A percentile compares a stretch with the other conserved stretches of the same genome.
Conservation (phyloP, 345 rosid genomes). For the Stellera chamaejasme region DNA sequence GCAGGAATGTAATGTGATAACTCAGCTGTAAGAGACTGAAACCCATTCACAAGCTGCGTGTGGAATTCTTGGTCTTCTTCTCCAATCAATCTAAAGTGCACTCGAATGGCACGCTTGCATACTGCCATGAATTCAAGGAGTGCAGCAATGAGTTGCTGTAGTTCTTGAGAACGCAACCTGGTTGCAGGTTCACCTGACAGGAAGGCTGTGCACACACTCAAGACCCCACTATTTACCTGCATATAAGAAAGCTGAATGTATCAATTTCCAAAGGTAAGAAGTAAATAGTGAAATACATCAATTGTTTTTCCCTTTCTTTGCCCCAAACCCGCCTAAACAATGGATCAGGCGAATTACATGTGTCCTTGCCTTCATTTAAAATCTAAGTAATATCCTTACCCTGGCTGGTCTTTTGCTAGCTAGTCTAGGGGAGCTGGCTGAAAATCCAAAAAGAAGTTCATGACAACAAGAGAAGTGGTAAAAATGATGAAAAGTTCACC, state of each 20-base stretch:
- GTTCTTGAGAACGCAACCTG: slow-evolving; percentile 86
- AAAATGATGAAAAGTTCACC: slow-evolving; percentile 30
- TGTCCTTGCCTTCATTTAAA: neutral
- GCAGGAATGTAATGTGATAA: slow-evolving; percentile 97
- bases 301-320: neutral
- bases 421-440: neutral
- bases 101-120: slow-evolving; percentile 95
- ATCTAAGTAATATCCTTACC: neutral
- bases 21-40: slow-evolving; percentile 96
- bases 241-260: slow-evolving; percentile 8
- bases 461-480: neutral
- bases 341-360: neutral
- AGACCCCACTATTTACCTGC: slow-evolving; percentile 97
- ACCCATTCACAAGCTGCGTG: slow-evolving; percentile 97
- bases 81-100: slow-evolving; percentile 87
- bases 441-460: neutral
- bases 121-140: slow-evolving; percentile 98
- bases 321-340: neutral
- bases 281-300: neutral
- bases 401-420: neutral
- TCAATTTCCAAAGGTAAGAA: neutral
- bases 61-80: slow-evolving; percentile 99
- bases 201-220: slow-evolving; percentile 98
- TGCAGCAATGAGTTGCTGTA: slow-evolving; percentile 97
- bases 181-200: slow-evolving; percentile 98